Percentiles rank a stretch among this genome's conserved stretches.
phyloP scores from a whole-genome alignment of 805 yeast species.

The Candida ponderosae region DNA sequence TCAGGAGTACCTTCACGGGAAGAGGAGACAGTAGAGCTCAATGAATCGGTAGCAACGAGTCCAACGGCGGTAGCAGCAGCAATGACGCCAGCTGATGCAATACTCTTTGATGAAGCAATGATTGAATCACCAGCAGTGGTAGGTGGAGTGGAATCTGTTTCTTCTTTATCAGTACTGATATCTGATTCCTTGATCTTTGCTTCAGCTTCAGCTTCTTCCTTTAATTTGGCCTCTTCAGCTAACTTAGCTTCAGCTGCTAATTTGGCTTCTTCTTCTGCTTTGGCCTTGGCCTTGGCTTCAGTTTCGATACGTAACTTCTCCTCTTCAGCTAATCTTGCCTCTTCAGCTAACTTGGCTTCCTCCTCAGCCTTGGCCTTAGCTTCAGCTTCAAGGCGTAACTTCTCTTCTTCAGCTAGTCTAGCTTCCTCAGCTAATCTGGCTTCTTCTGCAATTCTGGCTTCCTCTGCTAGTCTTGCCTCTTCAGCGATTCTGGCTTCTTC shows the following conservation, averaged over 20 bases:
- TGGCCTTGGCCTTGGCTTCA: neutral
- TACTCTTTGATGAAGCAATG: too few relatives aligned
- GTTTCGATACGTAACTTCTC: neutral
- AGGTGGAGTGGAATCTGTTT: neutral
- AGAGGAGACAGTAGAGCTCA: neutral
- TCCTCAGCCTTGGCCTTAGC: neutral
- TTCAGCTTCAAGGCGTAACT: conserved; percentile 1
- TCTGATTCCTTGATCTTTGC: neutral
- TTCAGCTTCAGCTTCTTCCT: neutral
- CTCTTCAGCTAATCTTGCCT: neutral
- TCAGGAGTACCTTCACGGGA: conserved; percentile 5
- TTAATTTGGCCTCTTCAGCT: neutral
- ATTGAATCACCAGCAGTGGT: neutral
- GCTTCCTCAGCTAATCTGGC: conserved; percentile 1
- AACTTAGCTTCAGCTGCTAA: neutral
- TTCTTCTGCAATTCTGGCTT: conserved; percentile 3
- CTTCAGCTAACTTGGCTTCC: neutral
- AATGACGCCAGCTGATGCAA: too few relatives aligned
- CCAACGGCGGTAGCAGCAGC: neutral
- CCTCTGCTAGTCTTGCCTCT: conserved; percentile 5
- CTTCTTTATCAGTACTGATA: neutral
- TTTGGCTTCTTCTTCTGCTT: neutral
- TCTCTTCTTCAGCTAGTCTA: neutral
- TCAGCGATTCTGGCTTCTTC: neutral
- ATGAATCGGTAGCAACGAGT: neutral